Evolutionary conservation across 2,329 filamentous ascomycete genomes (phyloP), one percentile per base, ranked within the genome.

Genomic region (Lachnum nothofagi): DNA sequence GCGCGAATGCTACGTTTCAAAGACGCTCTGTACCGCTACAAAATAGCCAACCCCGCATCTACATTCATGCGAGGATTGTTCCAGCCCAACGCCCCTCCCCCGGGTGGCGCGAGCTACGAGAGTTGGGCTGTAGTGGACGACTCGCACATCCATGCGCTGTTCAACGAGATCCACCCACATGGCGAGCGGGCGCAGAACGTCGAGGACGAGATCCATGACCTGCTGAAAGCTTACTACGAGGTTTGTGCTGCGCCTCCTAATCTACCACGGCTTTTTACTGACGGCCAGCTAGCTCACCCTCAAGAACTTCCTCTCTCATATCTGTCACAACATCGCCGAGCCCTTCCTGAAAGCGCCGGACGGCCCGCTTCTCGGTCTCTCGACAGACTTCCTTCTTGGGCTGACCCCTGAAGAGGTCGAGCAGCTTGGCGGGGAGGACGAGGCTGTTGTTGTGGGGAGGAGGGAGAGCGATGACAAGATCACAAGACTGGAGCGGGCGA

Each of bases 141-240:
- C 3, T 16, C 20, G 20, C 39, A 44, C 3, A 14, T 52, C 3
- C 19, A 40, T 9, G 23, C 27, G 1, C 37, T 62, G 12, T 55
- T 58, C 41, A 42, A 53, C 9, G 46, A 55, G 16, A 31, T 58
- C 8, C 62, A 65, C 50, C 45, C 47, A 19, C 24, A 44, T 23
- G 29, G 39, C 39, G 17, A 54, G 48, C 25, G 48, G 1, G n/a
- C 24, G 6, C 52, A 61, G 6, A 68, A 66, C 31, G 67, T 64
- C 44, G 47, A 61, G 8, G 37, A 65, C 4, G 65, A 68, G 14
- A 63, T 70, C 0, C 67, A 70, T 24, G 67, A 70, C 25, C 51
- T 67, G 1, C 54, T 70, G 8, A 67, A 65, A 25, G 65, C 65
- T 0, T 70, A 70, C 16, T 70, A 70, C 34, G 55, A 68, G n/a